phyloP scores from a whole-genome alignment of 192 early-diverging fungal genomes.

The Podochytrium sp. region DNA sequence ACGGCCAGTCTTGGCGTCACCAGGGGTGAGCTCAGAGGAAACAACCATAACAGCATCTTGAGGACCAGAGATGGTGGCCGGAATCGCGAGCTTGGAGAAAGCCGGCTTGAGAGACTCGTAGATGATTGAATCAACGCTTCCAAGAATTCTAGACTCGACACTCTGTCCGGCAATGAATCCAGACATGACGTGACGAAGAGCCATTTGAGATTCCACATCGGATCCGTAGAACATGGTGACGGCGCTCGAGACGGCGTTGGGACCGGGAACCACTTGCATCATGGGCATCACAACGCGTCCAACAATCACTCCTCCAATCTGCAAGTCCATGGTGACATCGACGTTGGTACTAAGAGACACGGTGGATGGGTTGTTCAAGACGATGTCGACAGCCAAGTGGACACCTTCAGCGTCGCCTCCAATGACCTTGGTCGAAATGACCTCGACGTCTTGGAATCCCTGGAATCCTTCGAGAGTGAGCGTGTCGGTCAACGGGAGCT shows the following conservation, averaged over 20 bases:
- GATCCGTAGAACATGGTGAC: background rate
- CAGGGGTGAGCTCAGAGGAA: background rate
- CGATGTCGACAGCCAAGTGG: background rate
- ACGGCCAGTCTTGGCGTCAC: background rate
- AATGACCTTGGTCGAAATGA: background rate
- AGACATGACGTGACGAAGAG: slow-evolving; percentile 1
- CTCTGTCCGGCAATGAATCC: slow-evolving; percentile 18
- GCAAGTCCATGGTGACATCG: slow-evolving; percentile 5
- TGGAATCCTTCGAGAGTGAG: slow-evolving; percentile 6
- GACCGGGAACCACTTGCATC: background rate
- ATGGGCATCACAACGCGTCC: slow-evolving; percentile 9
- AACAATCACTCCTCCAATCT: background rate
- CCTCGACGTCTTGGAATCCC: slow-evolving; percentile 1
- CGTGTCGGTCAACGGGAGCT: slow-evolving; percentile 4
- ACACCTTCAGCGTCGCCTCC: slow-evolving; percentile 14
- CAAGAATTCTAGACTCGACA: background rate
- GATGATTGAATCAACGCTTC: slow-evolving; percentile 6
- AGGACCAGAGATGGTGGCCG: slow-evolving; percentile 7
- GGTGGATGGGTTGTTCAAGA: slow-evolving; percentile 9
- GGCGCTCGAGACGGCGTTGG: background rate
- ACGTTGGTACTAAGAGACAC: background rate
- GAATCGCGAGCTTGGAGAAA: slow-evolving; percentile 14
- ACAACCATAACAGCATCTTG: background rate
- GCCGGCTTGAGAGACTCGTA: slow-evolving; percentile 20
- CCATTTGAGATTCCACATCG: background rate